Evolutionary conservation across 345 rosid genomes (phyloP), one percentile per base, ranked within the genome.

Genomic region (Brassica juncea): DNA sequence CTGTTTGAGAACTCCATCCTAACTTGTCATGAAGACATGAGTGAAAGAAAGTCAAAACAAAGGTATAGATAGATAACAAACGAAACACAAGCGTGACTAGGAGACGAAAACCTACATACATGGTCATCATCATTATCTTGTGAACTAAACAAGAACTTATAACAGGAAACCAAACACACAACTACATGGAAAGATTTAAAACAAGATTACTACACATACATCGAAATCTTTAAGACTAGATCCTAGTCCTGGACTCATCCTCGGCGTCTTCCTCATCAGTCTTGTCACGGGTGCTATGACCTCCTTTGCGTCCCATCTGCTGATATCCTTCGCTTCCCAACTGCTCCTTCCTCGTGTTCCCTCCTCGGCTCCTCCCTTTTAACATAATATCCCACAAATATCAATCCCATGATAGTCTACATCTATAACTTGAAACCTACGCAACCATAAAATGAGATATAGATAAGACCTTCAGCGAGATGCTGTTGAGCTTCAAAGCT

Each of bases 401-500:
- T 25, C 31, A 47, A 23, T 49, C 12, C 8, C 54, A 28, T 60
- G 5, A 73, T 6, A 14, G 55, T 49, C 55, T 5, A 49, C n/a
- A 14, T 49, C 6, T 4, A 19, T 52, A 34, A 64, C 60, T 54
- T 71, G 28, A 30, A 10, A n/a, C n/a, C 5, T 52, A 71, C 15
- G 16, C 2, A 28, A 14, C 19, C 9, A 66, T 15, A 5, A 19
- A 44, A 10, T 37, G 8, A 16, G 32, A 69, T 1, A 70, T 0
- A 37, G 10, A 57, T 10, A 65, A 54, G 12, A 87, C 94, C 94
- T 87, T 92, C 91, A 32, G 98, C 94, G 5, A 94, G 93, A 84
- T 94, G 88, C 44, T 88, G 92, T 77, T 88, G 97, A 70, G 98
- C 97, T 83, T 89, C 94, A 0, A 90, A 93, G 89, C 93, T 94